Base-by-base conservation (phyloP, 306 rosid species). In the Comarum palustre region DNA sequence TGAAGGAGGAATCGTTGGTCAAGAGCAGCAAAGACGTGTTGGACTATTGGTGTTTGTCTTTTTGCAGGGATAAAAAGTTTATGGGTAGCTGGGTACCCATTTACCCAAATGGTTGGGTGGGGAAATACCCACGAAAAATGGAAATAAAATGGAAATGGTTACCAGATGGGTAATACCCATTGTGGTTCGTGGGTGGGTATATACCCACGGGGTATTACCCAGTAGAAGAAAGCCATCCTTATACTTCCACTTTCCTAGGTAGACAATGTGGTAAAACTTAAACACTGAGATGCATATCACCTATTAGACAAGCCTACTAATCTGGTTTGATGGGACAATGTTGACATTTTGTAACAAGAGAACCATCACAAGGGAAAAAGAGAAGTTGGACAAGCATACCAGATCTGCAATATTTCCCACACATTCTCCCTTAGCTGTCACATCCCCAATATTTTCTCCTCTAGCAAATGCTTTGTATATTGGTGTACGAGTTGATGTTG, bases 371-470 rank as follows among this genome's bases (percentile, higher is more conserved):
- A 51, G 5, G 39, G 22, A 14, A 9, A 36, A 59, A 47, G 47
- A 68, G 34, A 81, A 85, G 75, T 65, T 74, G 8, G 45, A 68
- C 63, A 80, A 83, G 84, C 83, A 73, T 90, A 94, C 99, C 87
- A 94, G 85, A 80, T 94, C 99, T 2, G 99, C 97, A 79, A 94
- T 80, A 82, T 94, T 94, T 68, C 99, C 96, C 66, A 94, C 96
- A 79, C 97, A 94, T 84, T 94, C 99, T 78, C 99, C 99, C 82
- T 94, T 94, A 62, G 97, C 99, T 57, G 99, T 94, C 80, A 94
- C 99, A 79, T 94, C 99, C 66, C 99, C 99, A 13, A 94, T 94
- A 82, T 94, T 94, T 75, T 94, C 99, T 82, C 99, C 99, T 86
- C 82, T 90, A 73, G 99, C 99, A 84, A 94, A 94, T 45, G 99